These are phyloP conservation scores for Cryptosporidium sp. DNA, from an alignment of 169 alveolate genomes.

Conservation along the genomic window DNA sequence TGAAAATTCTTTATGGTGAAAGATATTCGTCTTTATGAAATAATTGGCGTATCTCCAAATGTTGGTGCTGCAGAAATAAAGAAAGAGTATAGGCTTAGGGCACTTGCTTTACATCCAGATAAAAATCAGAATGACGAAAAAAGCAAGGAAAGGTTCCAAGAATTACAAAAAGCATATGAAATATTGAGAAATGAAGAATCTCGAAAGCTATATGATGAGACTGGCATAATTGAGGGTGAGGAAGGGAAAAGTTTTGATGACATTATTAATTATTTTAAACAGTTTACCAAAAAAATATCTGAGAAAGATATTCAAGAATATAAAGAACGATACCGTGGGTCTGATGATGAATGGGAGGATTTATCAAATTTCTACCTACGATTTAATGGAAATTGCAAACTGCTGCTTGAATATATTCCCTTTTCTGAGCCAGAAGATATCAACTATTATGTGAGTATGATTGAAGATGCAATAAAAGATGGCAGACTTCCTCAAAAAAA, in stretches of 20 bases:
- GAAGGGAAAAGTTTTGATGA: slow-evolving; percentile 77
- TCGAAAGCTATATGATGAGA: slow-evolving; percentile 46
- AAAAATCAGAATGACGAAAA: slow-evolving; percentile 85
- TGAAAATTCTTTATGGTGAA: slow-evolving; percentile 32
- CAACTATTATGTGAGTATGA: slow-evolving; percentile 78
- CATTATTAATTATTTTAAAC: slow-evolving; percentile 75
- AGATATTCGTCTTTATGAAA: slow-evolving; percentile 47
- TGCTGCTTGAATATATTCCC: slow-evolving; percentile 83
- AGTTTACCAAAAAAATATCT: slow-evolving; percentile 78
- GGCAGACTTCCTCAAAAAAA: slow-evolving; percentile 60
- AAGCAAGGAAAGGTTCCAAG: slow-evolving; percentile 83
- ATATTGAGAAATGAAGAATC: slow-evolving; percentile 82
- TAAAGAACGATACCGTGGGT: slow-evolving; percentile 77
- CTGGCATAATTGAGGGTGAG: slow-evolving; percentile 72
- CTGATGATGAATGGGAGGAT: slow-evolving; percentile 86
- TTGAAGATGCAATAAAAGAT: slow-evolving; percentile 78
- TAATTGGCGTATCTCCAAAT: slow-evolving; percentile 76
- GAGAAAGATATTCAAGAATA: slow-evolving; percentile 81
- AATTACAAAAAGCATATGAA: slow-evolving; percentile 86
- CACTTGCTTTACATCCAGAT: slow-evolving; percentile 87
- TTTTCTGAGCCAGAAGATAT: slow-evolving; percentile 81
- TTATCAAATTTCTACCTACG: slow-evolving; percentile 79
- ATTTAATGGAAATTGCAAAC: slow-evolving; percentile 82
- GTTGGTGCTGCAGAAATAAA: slow-evolving; percentile 84
- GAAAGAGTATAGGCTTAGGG: slow-evolving; percentile 83